Conservation (phyloP, 148 eudicot genomes). For the Cornus kousa region DNA sequence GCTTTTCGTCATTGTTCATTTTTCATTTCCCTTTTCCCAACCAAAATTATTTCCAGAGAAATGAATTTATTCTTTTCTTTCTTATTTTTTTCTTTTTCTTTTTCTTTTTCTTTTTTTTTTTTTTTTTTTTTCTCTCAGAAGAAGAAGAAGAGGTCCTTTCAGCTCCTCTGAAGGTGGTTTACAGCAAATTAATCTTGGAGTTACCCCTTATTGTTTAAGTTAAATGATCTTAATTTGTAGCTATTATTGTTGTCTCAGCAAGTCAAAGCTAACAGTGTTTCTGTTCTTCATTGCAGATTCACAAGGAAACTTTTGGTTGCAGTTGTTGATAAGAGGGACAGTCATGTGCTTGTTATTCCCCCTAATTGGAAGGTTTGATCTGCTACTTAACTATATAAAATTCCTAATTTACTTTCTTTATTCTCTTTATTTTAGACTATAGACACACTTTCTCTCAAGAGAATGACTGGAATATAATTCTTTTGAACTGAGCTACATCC, state of each 20-base stretch:
- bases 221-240: background rate
- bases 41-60: background rate
- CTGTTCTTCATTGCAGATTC: conserved; percentile 44
- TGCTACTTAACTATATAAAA: background rate
- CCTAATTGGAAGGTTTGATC: conserved; percentile 64
- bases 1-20: background rate
- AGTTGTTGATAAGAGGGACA: conserved; percentile 71
- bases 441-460: background rate
- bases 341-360: conserved; percentile 70
- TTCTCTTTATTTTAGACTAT: background rate
- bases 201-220: conserved; percentile 22
- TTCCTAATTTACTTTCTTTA: too few species aligned
- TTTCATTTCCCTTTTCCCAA: background rate
- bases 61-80: background rate
- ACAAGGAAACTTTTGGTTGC: conserved; percentile 75
- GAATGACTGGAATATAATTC: background rate
- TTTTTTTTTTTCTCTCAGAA: conserved; percentile 49
- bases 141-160: conserved; percentile 81
- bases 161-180: conserved; percentile 91
- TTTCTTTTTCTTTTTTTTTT: too few species aligned
- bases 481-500: background rate
- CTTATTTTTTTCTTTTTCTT: too few species aligned
- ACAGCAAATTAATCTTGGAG: conserved; percentile 85
- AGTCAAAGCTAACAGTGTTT: background rate
- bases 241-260: conserved; percentile 4